Base-by-base conservation (phyloP, 495 filamentous ascomycete genomes). In the Penicillium fimorum region DNA sequence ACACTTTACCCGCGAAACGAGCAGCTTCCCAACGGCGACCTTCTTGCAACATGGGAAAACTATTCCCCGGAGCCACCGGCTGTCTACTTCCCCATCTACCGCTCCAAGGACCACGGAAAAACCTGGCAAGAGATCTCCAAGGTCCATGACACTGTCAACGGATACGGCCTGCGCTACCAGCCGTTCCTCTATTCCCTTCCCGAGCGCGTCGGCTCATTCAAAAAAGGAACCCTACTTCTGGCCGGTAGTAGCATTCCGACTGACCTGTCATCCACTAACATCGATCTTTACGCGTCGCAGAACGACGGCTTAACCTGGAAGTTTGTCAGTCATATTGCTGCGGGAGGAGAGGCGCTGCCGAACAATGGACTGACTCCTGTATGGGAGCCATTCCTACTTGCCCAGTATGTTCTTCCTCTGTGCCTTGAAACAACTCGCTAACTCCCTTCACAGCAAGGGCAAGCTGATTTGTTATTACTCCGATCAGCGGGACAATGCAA, bases 301-400 rank as follows among this genome's bases (percentile, higher is more conserved):
- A 84, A 90, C 65, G 64, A 70, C 43, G 87, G 82, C 13, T 52
- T 63, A 32, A 85, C 80, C 5, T 90, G 86, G 86, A 63, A 82
- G 25, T 90, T 89, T 56, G 74, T 89, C 40, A 83, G 79, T 43
- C 78, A 83, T 60, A 80, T 88, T 45, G 86, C 85, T 2, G 64
- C 73, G n/a, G 87, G 86, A 12, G 87, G 86, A 13, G 73, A 74
- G 42, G 83, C 85, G 0, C 60, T 71, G 20, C 84, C 87, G 0
- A 72, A 78, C 52, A 87, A 88, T 64, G 86, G 84, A 4, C 50
- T 79, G 37, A 86, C 84, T 0, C 84, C 86, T 3, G 79, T 89
- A 6, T 89, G 87, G 87, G 87, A 90, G 67, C 87, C 87, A 0
- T 87, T 84, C 63, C 65, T 89, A 18, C 59, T 88, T 71, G 58